Evolutionary conservation across 257 asterid genomes (phyloP).

Genomic region (Dorcoceras hygrometricum): DNA sequence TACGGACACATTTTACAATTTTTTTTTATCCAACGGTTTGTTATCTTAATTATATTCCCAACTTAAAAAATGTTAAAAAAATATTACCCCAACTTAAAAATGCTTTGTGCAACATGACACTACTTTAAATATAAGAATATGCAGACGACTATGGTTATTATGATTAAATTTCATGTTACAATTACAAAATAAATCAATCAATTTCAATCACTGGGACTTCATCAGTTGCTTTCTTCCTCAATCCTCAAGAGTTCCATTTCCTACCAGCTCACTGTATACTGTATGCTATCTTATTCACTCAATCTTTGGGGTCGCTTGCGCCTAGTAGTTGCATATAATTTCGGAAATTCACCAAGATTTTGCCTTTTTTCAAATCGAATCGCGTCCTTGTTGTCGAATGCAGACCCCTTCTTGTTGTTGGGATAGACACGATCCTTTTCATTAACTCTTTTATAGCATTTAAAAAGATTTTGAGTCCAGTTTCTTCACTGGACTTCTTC

Average conservation of each 20-base stretch:
- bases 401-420: conserved; percentile 6
- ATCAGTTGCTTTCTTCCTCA: not conserved
- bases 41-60: too few species aligned
- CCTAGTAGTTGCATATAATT: conserved; percentile 11
- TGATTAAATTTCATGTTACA: too few species aligned
- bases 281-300: not conserved
- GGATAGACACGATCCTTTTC: conserved; percentile 23
- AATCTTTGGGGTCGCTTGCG: conserved; percentile 1
- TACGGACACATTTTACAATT: too few species aligned
- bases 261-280: not conserved
- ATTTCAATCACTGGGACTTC: too few species aligned
- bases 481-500: conserved; percentile 20
- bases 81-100: too few species aligned
- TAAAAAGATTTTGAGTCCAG: conserved; percentile 15
- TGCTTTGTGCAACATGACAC: too few species aligned
- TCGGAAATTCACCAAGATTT: conserved; percentile 21
- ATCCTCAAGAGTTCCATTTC: not conserved
- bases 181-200: too few species aligned
- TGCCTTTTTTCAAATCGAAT: conserved; percentile 14
- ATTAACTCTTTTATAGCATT: not conserved
- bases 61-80: too few species aligned
- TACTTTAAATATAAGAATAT: too few species aligned
- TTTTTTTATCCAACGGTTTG: too few species aligned
- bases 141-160: too few species aligned
- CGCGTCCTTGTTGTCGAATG: conserved; percentile 13